Conservation (phyloP, 2,329 filamentous ascomycete genomes). For the Xylaria sp. region DNA sequence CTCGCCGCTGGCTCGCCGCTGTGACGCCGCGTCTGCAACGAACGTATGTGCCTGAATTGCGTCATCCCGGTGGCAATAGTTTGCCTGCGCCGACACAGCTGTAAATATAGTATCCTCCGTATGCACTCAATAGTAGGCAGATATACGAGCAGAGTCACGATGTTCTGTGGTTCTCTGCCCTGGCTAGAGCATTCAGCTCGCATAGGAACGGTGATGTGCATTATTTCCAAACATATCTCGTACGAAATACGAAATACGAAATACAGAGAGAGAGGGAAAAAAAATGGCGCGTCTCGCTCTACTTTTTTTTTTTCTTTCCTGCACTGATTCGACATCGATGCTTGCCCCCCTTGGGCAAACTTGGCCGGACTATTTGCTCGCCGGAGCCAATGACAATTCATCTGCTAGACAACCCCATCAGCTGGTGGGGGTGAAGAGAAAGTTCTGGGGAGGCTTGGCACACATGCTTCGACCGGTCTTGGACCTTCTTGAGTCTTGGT, state of each 20-base stretch:
- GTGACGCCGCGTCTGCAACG: not conserved
- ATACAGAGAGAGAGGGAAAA: not conserved
- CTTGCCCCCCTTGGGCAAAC: slow-evolving; percentile 5
- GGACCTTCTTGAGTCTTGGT: no score
- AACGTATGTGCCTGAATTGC: slow-evolving; percentile 6
- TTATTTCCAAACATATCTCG: slow-evolving; percentile 8
- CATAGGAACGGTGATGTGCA: not conserved
- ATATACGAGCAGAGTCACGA: no score
- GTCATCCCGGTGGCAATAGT: slow-evolving; percentile 6
- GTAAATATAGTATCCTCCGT: not conserved
- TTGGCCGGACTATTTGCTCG: slow-evolving; percentile 7
- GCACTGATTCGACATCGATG: slow-evolving; percentile 26
- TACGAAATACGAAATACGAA: slow-evolving; percentile 16
- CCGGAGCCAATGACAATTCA: slow-evolving; percentile 22
- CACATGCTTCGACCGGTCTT: no score
- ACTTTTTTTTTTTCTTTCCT: slow-evolving; percentile 10
- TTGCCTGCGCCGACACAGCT: not conserved
- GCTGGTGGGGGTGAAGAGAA: not conserved
- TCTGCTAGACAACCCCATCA: slow-evolving; percentile 13
- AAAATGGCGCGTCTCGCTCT: slow-evolving; percentile 28
- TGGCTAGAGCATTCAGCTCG: not conserved
- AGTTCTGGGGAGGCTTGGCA: slow-evolving; percentile 5
- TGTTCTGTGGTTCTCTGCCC: no score
- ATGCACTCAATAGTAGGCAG: not conserved
- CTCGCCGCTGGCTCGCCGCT: not conserved